Evolutionary conservation across 2,329 filamentous ascomycete genomes (phyloP).

Genomic region (Aspergillus brasiliensis): DNA sequence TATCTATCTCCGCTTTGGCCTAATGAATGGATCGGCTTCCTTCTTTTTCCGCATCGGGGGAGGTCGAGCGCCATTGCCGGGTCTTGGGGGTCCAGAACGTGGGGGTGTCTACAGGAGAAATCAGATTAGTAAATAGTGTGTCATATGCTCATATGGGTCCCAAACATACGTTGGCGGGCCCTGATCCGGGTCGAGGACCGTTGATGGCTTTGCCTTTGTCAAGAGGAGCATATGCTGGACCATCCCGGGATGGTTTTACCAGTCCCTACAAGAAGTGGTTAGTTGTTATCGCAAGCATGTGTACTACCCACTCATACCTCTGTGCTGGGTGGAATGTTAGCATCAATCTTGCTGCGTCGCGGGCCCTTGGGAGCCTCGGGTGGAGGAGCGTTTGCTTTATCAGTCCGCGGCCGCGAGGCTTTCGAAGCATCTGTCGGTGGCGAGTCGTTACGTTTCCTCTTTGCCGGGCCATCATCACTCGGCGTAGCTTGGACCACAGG

Average conservation of each 20-base stretch:
- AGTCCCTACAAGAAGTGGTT: constrained; percentile 32
- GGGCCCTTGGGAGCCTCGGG: constrained; percentile 28
- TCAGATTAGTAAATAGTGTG: constrained; percentile 13
- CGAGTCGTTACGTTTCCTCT: constrained; percentile 38
- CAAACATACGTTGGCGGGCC: constrained; percentile 25
- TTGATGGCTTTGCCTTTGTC: constrained; percentile 19
- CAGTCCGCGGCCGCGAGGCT: constrained; percentile 31
- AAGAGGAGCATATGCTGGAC: constrained; percentile 32
- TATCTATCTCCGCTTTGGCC: constrained; percentile 40
- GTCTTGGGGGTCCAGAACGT: constrained; percentile 20
- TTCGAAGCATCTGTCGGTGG: constrained; percentile 26
- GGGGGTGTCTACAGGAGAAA: constrained; percentile 20
- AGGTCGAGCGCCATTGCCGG: constrained; percentile 25
- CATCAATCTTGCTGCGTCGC: constrained; percentile 26
- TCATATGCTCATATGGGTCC: background rate
- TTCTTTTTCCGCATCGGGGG: constrained; percentile 43
- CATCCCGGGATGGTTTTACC: constrained; percentile 44
- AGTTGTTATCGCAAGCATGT: background rate
- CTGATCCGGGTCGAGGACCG: constrained; percentile 19
- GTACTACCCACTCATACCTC: constrained; percentile 20
- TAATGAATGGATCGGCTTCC: constrained; percentile 44
- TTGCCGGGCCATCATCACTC: constrained; percentile 22
- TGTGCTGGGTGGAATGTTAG: constrained; percentile 22
- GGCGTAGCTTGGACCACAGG: constrained; percentile 39
- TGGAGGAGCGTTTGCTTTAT: constrained; percentile 24